Conservation (phyloP, 2,329 filamentous ascomycete species). For the Blastomyces silverae region DNA sequence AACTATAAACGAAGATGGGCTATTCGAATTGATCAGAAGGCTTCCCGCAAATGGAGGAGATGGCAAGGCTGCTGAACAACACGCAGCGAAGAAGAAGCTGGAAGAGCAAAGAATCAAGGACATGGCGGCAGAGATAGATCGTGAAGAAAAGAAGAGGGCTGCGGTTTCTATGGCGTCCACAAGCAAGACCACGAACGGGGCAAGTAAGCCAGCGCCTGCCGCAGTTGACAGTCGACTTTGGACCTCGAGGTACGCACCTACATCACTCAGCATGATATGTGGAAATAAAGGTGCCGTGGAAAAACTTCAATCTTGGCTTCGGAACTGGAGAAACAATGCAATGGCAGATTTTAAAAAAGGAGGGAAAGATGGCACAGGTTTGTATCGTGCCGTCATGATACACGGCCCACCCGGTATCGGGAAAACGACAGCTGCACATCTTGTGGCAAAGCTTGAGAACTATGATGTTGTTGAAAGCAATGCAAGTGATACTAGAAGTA, state of each 20-base stretch:
- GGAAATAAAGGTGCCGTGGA: slow-evolving; percentile 90
- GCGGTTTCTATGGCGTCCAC: slow-evolving; percentile 47
- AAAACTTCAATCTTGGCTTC: slow-evolving; percentile 81
- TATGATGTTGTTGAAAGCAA: slow-evolving; percentile 94
- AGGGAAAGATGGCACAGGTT: slow-evolving; percentile 77
- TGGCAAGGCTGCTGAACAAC: slow-evolving; percentile 79
- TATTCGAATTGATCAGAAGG: slow-evolving; percentile 75
- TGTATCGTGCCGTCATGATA: slow-evolving; percentile 83
- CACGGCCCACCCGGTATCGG: slow-evolving; percentile 94
- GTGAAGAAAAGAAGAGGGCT: slow-evolving; percentile 57
- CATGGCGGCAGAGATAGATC: slow-evolving; percentile 78
- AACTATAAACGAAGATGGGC: slow-evolving; percentile 86
- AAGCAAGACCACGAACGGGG: slow-evolving; percentile 24
- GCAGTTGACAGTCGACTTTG: slow-evolving; percentile 61
- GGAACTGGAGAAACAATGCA: slow-evolving; percentile 69
- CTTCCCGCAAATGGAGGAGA: slow-evolving; percentile 82
- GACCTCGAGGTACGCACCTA: slow-evolving; percentile 93
- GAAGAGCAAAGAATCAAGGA: slow-evolving; percentile 77
- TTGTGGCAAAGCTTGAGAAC: slow-evolving; percentile 85
- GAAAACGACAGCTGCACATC: slow-evolving; percentile 93
- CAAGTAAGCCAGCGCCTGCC: slow-evolving; percentile 8
- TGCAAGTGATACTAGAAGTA: slow-evolving; percentile 90
- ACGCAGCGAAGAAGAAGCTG: slow-evolving; percentile 73
- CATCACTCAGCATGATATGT: slow-evolving; percentile 77
- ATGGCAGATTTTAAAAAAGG: slow-evolving; percentile 74